Conservation (phyloP, 129 eudicot species). For the Flaveria ramosissima region DNA sequence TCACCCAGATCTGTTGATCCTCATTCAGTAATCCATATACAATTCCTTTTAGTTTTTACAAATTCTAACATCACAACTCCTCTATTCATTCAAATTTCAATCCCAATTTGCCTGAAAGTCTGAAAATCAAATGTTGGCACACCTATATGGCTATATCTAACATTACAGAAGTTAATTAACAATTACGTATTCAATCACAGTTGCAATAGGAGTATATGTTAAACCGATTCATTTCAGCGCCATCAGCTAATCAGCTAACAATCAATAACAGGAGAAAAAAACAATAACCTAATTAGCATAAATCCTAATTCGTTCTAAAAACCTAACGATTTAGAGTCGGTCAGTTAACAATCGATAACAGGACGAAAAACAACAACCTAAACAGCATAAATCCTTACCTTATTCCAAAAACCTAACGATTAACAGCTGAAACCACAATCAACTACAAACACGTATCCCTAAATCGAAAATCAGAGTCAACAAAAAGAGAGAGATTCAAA, state of each 20-base stretch:
- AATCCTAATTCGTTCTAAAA: not conserved
- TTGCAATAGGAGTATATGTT: not conserved
- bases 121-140: not conserved
- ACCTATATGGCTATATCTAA: not conserved
- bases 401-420: not conserved
- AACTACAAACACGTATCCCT: no score
- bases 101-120: not conserved
- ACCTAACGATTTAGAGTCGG: not conserved
- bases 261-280: not conserved
- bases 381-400: not conserved
- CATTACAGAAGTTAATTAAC: not conserved
- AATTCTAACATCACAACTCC: slow-evolving; percentile 13
- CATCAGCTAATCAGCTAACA: not conserved
- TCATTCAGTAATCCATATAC: not conserved
- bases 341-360: not conserved
- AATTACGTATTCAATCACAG: not conserved
- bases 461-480: not conserved
- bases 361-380: not conserved
- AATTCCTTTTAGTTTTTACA: not conserved
- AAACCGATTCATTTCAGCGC: not conserved
- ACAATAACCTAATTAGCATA: not conserved
- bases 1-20: not conserved
- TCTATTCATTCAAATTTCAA: not conserved
- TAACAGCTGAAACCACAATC: no score
- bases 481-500: not conserved